Evolutionary conservation across 371 early-diverging fungal genomes (phyloP), one percentile per base, ranked within the genome.

Genomic region (Umbelopsis sp.): DNA sequence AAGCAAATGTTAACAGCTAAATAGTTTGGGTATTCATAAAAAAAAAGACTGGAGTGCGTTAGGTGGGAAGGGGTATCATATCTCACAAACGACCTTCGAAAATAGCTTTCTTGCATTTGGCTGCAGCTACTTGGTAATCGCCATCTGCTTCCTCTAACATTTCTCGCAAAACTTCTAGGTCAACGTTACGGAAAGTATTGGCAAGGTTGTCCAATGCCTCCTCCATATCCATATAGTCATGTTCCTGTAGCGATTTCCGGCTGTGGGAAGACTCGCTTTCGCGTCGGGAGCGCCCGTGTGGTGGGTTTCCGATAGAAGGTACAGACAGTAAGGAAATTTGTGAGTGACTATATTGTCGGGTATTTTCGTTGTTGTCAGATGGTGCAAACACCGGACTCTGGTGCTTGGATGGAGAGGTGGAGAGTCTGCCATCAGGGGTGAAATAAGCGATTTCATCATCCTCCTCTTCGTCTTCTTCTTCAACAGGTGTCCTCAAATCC

Each of bases 391-490:
- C 35, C 12, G 57, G 35, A 35, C 35, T 29, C 25, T 57, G 57
- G 32, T 57, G 35, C 14, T 57, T 57, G 10, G 57, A 8, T 35
- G 57, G 57, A 14, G 57, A 57, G 4, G 57, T 16, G 5, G 57
- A 57, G 18, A 57, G 29, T 14, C 57, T 57, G 16, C 57, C 57
- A 9, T 57, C 57, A 11, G 57, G 57, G 9, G 57, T 57, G 18
- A 57, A 57, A 35, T 57, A 57, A 11, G 57, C 57, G 29, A 57
- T 57, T 29, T 57, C 57, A 57, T 57, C 57, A 57, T 57, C 57
- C 5, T 57, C 57, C 35, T 57, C 57, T 57, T 57, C 57, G n/a
- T 57, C 57, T 16, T 57, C 35, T 57, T 57, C 57, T 35, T 35
- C 57, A 35, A 57, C 29, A 18, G 57, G 57, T 37, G 57, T 57